Evolutionary conservation across 805 yeast genomes (phyloP).

Genomic region (Saccharomycopsis guyanensis): DNA sequence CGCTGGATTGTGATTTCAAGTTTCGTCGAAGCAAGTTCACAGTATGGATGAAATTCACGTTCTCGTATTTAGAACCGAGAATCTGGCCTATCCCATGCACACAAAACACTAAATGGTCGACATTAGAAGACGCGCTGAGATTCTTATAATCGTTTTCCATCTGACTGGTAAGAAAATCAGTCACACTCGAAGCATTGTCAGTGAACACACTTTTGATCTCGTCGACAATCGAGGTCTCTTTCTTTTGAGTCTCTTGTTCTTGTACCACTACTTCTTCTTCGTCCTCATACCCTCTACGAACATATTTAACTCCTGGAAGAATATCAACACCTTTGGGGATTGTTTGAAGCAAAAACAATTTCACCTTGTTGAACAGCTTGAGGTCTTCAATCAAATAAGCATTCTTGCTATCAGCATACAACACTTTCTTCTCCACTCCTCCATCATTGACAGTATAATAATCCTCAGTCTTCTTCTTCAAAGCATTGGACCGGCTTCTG

Average conservation of each 20-base stretch:
- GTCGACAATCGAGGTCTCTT: constrained; percentile 21
- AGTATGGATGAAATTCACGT: constrained; percentile 82
- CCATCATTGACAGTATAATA: constrained; percentile 3
- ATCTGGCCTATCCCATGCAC: constrained; percentile 95
- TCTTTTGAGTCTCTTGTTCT: constrained; percentile 20
- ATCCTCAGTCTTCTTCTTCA: constrained; percentile 11
- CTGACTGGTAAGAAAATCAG: neutral
- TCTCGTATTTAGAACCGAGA: constrained; percentile 68
- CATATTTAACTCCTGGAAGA: constrained; percentile 11
- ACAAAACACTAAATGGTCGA: constrained; percentile 64
- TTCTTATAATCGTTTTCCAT: constrained; percentile 31
- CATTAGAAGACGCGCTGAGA: constrained; percentile 30
- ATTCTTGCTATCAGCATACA: constrained; percentile 6
- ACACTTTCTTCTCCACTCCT: constrained; percentile 3
- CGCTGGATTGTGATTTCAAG: constrained; percentile 43
- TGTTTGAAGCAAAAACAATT: constrained; percentile 12
- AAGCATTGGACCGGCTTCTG: neutral
- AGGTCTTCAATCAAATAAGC: constrained; percentile 18
- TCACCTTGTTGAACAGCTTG: constrained; percentile 5
- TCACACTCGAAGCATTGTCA: neutral
- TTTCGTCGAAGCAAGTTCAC: constrained; percentile 57
- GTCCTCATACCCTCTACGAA: constrained; percentile 15
- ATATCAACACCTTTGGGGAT: constrained; percentile 7
- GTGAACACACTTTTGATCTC: constrained; percentile 19
- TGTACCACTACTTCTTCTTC: neutral